Conservation (phyloP, 208 protist species). For the Acanthamoeba castellanii region DNA sequence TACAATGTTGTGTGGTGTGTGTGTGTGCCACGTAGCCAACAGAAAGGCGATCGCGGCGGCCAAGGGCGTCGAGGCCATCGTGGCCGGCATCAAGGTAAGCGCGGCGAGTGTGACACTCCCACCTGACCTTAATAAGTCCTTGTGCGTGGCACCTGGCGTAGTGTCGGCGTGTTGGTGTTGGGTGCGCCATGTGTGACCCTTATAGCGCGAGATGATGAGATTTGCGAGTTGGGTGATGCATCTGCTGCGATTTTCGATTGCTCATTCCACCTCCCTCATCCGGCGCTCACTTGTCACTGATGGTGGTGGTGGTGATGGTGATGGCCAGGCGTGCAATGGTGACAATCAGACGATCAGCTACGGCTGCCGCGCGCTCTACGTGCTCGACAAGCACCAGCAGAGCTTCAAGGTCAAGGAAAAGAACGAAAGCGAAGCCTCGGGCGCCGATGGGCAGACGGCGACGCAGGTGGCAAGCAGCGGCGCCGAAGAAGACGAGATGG, state of each 20-base stretch:
- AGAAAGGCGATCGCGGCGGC: constrained; percentile 45
- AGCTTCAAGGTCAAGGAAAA: constrained; percentile 33
- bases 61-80: constrained; percentile 45
- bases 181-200: not conserved
- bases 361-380: constrained; percentile 69
- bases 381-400: constrained; percentile 63
- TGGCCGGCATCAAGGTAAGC: constrained; percentile 23
- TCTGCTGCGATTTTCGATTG: no score
- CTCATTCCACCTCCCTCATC: no score
- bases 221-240: no score
- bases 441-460: no score
- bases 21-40: not conserved
- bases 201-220: no score
- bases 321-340: constrained; percentile 2
- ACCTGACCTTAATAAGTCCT: not conserved
- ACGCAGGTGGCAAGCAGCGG: not conserved
- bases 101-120: no score
- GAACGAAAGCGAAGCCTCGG: constrained; percentile 27
- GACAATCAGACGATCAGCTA: constrained; percentile 69
- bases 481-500: not conserved
- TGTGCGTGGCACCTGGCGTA: not conserved
- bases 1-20: no score
- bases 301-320: not conserved
- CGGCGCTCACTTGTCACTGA: no score
- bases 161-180: not conserved